Evolutionary conservation across 2,329 filamentous ascomycete genomes (phyloP).

Genomic region (Colletotrichum salicis): DNA sequence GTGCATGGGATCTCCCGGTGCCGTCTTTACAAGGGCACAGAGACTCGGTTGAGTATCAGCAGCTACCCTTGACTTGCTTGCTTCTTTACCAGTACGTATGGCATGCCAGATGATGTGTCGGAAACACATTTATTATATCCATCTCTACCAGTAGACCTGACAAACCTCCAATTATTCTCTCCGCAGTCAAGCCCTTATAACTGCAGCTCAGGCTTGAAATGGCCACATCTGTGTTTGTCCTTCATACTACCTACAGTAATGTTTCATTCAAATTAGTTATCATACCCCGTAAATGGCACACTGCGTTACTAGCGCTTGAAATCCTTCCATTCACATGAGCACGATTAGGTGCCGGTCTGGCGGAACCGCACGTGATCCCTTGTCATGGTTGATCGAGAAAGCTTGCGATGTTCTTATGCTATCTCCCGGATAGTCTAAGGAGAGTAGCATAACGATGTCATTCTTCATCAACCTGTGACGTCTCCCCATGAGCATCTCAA

Average conservation of each 20-base stretch:
- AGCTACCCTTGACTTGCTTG: too few relatives aligned
- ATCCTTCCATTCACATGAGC: not conserved
- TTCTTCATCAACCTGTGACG: not conserved
- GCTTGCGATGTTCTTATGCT: not conserved
- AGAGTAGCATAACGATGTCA: not conserved
- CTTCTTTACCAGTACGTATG: not conserved
- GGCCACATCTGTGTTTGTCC: too few relatives aligned
- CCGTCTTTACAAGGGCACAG: not conserved
- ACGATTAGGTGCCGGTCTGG: not conserved
- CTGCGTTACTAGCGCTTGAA: not conserved
- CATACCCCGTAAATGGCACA: not conserved
- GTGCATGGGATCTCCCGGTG: not conserved
- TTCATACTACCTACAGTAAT: too few relatives aligned
- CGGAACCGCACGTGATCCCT: not conserved
- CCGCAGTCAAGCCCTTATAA: too few relatives aligned
- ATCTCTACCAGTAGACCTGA: not conserved
- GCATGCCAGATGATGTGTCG: not conserved
- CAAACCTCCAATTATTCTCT: too few relatives aligned
- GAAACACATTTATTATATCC: not conserved
- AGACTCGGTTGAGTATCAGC: not conserved
- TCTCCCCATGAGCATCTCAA: not conserved
- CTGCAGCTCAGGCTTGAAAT: too few relatives aligned
- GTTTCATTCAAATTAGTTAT: not conserved
- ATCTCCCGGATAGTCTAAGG: not conserved
- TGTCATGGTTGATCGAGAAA: not conserved